These are phyloP conservation scores for Phytophthora sp. DNA, from an alignment of 352 stramenopile genomes.

Conservation along the genomic window DNA sequence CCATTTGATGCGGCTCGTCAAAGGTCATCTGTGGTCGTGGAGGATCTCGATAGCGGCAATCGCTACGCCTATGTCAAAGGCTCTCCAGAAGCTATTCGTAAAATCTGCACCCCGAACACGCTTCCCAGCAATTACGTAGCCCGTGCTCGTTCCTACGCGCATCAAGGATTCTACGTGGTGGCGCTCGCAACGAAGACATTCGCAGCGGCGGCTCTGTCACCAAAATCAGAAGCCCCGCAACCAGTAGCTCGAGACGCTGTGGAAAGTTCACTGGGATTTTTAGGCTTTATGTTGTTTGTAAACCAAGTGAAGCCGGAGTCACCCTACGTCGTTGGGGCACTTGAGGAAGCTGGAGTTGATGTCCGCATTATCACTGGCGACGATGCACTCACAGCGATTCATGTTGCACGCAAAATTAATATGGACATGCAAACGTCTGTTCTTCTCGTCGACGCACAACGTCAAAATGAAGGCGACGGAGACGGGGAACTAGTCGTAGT, in stretches of 20 bases:
- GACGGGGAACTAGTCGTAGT: constrained; percentile 28
- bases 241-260: constrained; percentile 71
- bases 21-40: constrained; percentile 71
- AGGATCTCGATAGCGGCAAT: constrained; percentile 68
- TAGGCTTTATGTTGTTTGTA: constrained; percentile 89
- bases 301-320: constrained; percentile 92
- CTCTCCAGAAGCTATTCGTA: constrained; percentile 60
- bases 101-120: constrained; percentile 66
- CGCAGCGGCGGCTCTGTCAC: constrained; percentile 21
- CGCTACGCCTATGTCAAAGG: constrained; percentile 77
- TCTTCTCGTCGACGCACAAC: constrained; percentile 52
- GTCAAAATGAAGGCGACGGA: constrained; percentile 6
- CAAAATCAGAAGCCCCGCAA: constrained; percentile 42
- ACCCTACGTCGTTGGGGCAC: constrained; percentile 73
- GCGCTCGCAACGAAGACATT: constrained; percentile 69
- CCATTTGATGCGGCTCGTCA: constrained; percentile 76
- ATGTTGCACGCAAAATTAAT: constrained; percentile 76
- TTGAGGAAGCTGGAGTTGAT: constrained; percentile 78
- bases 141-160: constrained; percentile 63
- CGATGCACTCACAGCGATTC: constrained; percentile 79
- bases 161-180: constrained; percentile 87
- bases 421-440: constrained; percentile 70
- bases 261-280: constrained; percentile 77
- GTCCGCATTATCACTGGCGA: constrained; percentile 92
- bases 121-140: constrained; percentile 78